Conservation (phyloP, 345 rosid genomes). For the Durio zibethinus region DNA sequence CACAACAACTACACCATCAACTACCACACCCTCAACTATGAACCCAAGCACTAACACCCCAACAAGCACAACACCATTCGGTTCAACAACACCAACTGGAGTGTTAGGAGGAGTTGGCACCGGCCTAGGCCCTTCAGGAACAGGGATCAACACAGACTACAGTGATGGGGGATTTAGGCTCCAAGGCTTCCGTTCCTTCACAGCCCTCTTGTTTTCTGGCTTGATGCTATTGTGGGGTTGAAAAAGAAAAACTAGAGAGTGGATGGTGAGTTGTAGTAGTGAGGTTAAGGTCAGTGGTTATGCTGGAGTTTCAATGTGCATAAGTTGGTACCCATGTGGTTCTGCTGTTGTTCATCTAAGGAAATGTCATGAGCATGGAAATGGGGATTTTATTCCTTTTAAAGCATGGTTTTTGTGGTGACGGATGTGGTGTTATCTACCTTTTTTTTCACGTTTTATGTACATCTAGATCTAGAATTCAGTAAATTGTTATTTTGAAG, state of each 20-base stretch:
- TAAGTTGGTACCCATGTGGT: constrained; percentile 31
- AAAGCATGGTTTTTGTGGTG: constrained; percentile 5
- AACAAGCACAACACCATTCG: background rate
- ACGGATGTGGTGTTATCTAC: background rate
- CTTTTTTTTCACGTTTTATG: background rate
- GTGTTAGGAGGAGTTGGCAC: constrained; percentile 47
- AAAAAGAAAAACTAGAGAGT: background rate
- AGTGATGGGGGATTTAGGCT: constrained; percentile 30
- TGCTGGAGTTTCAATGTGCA: constrained; percentile 19
- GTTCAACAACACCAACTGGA: constrained; percentile 21
- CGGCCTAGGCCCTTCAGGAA: constrained; percentile 40
- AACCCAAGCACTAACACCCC: background rate
- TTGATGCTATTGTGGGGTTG: constrained; percentile 35
- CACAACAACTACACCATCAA: background rate
- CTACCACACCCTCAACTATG: background rate
- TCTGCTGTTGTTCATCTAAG: constrained; percentile 23
- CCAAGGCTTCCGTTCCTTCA: background rate
- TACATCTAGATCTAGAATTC: background rate
- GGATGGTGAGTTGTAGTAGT: background rate
- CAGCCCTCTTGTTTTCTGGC: constrained; percentile 20
- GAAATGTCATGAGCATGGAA: constrained; percentile 17
- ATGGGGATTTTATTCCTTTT: constrained; percentile 8
- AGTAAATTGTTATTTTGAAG: background rate
- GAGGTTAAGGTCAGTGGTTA: background rate
- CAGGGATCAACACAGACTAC: constrained; percentile 43